phyloP scores from a whole-genome alignment of 768 basidiomycete genomes.

The Leucocoprinus birnbaumii region DNA sequence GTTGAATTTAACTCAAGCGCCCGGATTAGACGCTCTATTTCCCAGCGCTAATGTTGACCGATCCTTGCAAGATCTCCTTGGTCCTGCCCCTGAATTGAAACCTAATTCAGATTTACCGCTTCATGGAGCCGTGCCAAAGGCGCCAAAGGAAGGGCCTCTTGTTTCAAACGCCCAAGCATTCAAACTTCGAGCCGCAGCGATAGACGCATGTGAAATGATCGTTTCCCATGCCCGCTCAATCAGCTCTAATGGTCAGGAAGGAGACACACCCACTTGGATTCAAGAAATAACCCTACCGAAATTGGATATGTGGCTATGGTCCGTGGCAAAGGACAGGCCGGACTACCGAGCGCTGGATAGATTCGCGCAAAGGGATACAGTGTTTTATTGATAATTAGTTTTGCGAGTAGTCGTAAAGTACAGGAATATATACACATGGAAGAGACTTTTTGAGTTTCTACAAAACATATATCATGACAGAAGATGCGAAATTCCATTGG shows the following conservation, averaged over 20 bases:
- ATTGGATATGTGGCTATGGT: conserved; percentile 81
- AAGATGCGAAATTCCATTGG: neutral
- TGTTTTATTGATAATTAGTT: conserved; percentile 56
- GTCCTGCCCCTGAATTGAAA: conserved; percentile 17
- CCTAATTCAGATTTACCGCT: neutral
- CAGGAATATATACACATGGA: too few species aligned
- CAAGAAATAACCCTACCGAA: conserved; percentile 54
- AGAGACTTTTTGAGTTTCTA: neutral
- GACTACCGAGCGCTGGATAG: conserved; percentile 68
- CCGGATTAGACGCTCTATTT: conserved; percentile 45
- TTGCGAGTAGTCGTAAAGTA: neutral
- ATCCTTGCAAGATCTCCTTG: conserved; percentile 39
- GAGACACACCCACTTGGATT: conserved; percentile 39
- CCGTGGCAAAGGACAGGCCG: conserved; percentile 70
- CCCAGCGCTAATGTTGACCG: conserved; percentile 38
- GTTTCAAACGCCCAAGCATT: conserved; percentile 64
- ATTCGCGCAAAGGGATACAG: conserved; percentile 63
- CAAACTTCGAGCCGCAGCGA: conserved; percentile 72
- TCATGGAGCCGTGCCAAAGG: conserved; percentile 4
- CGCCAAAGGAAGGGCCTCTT: conserved; percentile 42
- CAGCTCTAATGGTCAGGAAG: conserved; percentile 14
- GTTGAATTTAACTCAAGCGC: conserved; percentile 57
- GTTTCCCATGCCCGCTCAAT: conserved; percentile 47
- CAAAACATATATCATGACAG: neutral
- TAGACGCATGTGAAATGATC: conserved; percentile 76